These are phyloP conservation scores for Leishmania amazonensis DNA, from an alignment of 208 protist species.

Conservation along the genomic window DNA sequence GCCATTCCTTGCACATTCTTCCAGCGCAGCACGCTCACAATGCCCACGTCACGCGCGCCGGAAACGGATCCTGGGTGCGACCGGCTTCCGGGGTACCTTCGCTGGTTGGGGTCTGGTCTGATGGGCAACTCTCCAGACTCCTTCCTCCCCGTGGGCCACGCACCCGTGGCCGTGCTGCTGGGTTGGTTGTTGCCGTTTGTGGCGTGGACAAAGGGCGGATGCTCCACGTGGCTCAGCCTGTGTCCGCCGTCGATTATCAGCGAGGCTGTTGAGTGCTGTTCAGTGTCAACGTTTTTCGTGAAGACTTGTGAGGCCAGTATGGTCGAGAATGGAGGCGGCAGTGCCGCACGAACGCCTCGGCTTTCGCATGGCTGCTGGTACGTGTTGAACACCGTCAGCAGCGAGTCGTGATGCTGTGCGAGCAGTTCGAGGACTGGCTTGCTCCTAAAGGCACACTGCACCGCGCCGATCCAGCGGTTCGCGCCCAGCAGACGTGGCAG, in stretches of 20 bases:
- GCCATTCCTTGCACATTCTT: conserved; percentile 43
- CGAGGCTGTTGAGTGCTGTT: conserved; percentile 10
- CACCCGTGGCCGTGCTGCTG: background rate
- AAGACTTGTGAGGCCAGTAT: conserved; percentile 24
- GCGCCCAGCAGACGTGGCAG: conserved; percentile 52
- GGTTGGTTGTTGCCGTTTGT: conserved; percentile 2
- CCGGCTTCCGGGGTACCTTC: background rate
- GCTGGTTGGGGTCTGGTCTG: background rate
- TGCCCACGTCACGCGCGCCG: conserved; percentile 51
- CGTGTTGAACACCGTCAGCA: conserved; percentile 47
- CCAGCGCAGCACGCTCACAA: conserved; percentile 63
- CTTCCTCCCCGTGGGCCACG: background rate
- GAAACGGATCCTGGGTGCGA: background rate
- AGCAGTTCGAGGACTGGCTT: conserved; percentile 34
- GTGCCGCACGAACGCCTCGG: conserved; percentile 48
- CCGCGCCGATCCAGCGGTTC: conserved; percentile 25
- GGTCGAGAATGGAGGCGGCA: conserved; percentile 49
- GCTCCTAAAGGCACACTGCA: conserved; percentile 22
- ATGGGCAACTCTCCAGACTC: background rate
- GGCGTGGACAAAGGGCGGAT: conserved; percentile 18
- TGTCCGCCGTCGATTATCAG: conserved; percentile 5
- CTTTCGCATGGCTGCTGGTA: conserved; percentile 63
- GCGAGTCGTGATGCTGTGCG: conserved; percentile 39
- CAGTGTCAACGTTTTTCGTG: conserved; percentile 12
- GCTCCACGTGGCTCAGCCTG: conserved; percentile 13